Conservation (phyloP, 2,329 filamentous ascomycete species). For the Ophidiomyces ophidiicola region DNA sequence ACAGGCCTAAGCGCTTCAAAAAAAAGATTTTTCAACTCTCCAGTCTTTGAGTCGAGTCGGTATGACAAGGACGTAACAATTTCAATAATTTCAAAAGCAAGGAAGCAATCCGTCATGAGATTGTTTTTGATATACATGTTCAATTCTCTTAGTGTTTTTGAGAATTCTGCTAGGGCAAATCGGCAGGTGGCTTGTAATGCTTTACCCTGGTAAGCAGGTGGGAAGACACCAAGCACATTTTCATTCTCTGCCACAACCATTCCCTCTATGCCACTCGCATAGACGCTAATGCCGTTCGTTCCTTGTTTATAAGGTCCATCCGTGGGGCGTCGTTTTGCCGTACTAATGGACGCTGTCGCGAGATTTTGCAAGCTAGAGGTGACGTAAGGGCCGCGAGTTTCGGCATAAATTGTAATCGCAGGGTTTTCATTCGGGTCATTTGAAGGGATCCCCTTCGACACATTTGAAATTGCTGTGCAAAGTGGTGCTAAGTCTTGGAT, state of each 20-base stretch:
- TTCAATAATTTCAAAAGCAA: slow-evolving; percentile 90
- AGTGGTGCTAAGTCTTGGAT: slow-evolving; percentile 66
- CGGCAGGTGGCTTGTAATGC: slow-evolving; percentile 72
- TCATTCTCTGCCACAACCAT: slow-evolving; percentile 83
- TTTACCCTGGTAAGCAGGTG: slow-evolving; percentile 68
- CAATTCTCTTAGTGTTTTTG: slow-evolving; percentile 73
- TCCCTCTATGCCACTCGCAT: slow-evolving; percentile 74
- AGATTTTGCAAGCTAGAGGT: slow-evolving; percentile 70
- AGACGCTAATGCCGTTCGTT: slow-evolving; percentile 82
- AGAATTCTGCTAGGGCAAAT: slow-evolving; percentile 64
- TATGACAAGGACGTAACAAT: slow-evolving; percentile 70
- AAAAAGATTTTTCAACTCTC: slow-evolving; percentile 71
- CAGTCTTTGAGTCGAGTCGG: slow-evolving; percentile 67
- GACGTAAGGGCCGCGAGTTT: slow-evolving; percentile 79
- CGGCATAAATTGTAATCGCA: slow-evolving; percentile 71
- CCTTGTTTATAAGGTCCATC: slow-evolving; percentile 78
- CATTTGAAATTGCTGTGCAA: slow-evolving; percentile 60
- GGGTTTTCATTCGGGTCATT: slow-evolving; percentile 45
- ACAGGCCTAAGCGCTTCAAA: slow-evolving; percentile 79
- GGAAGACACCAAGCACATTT: slow-evolving; percentile 77
- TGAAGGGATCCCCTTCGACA: slow-evolving; percentile 42
- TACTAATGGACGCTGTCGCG: slow-evolving; percentile 72
- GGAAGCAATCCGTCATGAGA: slow-evolving; percentile 78
- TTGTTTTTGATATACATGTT: slow-evolving; percentile 82
- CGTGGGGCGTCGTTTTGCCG: slow-evolving; percentile 60